Evolutionary conservation across 768 basidiomycete species (phyloP).

Genomic region (Boletus tylopilopsis): DNA sequence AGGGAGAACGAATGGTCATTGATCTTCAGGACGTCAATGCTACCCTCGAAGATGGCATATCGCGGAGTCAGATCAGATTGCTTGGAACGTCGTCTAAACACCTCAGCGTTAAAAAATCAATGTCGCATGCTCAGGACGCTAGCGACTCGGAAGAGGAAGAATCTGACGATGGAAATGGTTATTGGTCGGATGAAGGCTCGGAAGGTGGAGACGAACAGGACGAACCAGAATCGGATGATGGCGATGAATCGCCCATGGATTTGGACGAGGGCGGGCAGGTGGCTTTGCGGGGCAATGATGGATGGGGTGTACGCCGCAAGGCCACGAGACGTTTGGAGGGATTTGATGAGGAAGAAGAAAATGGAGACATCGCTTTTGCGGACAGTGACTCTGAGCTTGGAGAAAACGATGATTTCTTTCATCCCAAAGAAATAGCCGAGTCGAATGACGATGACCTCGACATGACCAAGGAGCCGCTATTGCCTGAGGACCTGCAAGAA

Average conservation of each 20-base stretch:
- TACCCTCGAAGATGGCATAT: constrained; percentile 83
- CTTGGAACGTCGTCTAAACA: constrained; percentile 78
- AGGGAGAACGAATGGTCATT: constrained; percentile 98
- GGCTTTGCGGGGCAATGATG: constrained; percentile 33
- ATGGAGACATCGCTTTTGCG: constrained; percentile 57
- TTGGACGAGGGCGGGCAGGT: neutral
- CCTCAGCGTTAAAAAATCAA: constrained; percentile 44
- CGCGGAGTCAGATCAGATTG: constrained; percentile 76
- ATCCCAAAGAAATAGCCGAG: constrained; percentile 39
- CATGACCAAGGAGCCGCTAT: constrained; percentile 59
- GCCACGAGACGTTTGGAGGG: constrained; percentile 35
- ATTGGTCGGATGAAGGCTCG: constrained; percentile 13
- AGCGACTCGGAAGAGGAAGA: constrained; percentile 36
- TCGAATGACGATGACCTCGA: constrained; percentile 56
- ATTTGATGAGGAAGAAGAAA: constrained; percentile 33
- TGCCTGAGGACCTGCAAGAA: constrained; percentile 50
- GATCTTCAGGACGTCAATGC: constrained; percentile 82
- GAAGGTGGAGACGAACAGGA: neutral
- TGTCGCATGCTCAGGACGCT: constrained; percentile 28
- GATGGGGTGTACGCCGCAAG: constrained; percentile 49
- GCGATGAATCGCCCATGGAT: neutral
- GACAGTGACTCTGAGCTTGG: constrained; percentile 77
- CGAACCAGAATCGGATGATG: constrained; percentile 3
- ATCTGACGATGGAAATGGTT: constrained; percentile 18
- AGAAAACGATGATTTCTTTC: constrained; percentile 69